Base-by-base conservation (phyloP, 192 early-diverging fungal genomes). In the Coemansia aciculifera region DNA sequence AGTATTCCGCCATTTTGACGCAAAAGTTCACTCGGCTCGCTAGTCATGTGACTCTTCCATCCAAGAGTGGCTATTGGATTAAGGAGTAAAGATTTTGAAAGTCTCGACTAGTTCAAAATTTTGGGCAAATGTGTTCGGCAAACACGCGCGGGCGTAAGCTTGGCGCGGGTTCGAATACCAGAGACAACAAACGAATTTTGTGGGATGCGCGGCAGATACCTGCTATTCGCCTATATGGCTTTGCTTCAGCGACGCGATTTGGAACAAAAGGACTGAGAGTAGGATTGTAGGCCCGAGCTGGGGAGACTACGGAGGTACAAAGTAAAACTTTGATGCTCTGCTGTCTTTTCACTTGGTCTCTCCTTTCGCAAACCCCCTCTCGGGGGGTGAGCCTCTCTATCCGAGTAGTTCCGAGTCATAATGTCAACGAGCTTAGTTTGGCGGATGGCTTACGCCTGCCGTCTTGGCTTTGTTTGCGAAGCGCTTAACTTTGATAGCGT, bases 381-480 rank as follows among this genome's bases (percentile, higher is more conserved):
- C 19, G 44, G 46, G 19, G 46, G 46, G 34, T 36, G 34, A 8
- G 34, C 46, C 46, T 48, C n/a, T 6, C 46, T 48, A 19, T 48
- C 46, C 19, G 4, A 48, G 46, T 48, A 48, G 19, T 19, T 48
- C 7, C n/a, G 43, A 19, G 46, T 48, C 46, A 48, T 21, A 48
- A 48, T 48, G 46, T 48, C 46, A 19, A n/a, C 0, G 46, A 1
- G 46, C 19, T 9, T n/a, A 48, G 46, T n/a, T 48, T 19, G 46
- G 46, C 46, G 19, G 2, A 23, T 9, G 8, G n/a, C 56, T 59
- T 36, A 36, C 8, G 56, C 31, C 31, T 36, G 32, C 31, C 64
- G 77, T 60, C 37, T 73, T 79, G 67, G 77, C 59, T 38, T 60
- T 36, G 68, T 23, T 72, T 68, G 64, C 56, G 59, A 72, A 64